Percentiles rank a stretch among this genome's conserved stretches.
Conservation (phyloP, 148 eudicot genomes). For the Persicaria tinctoria region DNA sequence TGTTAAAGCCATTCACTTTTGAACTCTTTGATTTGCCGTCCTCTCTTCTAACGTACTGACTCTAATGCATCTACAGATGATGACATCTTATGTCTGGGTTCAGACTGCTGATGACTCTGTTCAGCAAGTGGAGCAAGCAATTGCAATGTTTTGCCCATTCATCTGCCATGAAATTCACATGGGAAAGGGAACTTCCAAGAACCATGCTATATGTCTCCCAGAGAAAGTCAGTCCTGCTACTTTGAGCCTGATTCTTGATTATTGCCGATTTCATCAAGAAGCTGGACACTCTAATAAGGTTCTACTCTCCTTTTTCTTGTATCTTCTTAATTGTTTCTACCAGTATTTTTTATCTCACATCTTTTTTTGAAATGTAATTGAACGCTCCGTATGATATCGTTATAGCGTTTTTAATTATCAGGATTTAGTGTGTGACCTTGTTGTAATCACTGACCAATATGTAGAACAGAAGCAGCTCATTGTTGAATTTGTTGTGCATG, state of each 20-base stretch:
- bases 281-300: constrained; percentile 90
- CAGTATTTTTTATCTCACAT: background rate
- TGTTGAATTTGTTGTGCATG: background rate
- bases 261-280: constrained; percentile 87
- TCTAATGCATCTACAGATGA: constrained; percentile 37
- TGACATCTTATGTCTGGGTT: constrained; percentile 92
- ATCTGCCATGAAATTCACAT: constrained; percentile 76
- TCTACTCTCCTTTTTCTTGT: background rate
- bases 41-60: background rate
- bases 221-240: constrained; percentile 60
- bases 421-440: background rate
- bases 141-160: constrained; percentile 74
- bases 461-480: background rate
- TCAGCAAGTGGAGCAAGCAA: constrained; percentile 88
- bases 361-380: background rate
- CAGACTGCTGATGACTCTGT: constrained; percentile 81
- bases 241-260: constrained; percentile 79
- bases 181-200: constrained; percentile 74
- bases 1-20: background rate
- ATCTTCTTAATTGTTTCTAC: background rate
- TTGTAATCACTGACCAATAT: background rate
- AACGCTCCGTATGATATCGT: background rate
- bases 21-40: background rate
- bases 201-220: constrained; percentile 72
- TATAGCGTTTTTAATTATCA: background rate